These are phyloP conservation scores for Pyricularia sp. DNA, from an alignment of 2,329 filamentous ascomycete species.

Conservation along the genomic window DNA sequence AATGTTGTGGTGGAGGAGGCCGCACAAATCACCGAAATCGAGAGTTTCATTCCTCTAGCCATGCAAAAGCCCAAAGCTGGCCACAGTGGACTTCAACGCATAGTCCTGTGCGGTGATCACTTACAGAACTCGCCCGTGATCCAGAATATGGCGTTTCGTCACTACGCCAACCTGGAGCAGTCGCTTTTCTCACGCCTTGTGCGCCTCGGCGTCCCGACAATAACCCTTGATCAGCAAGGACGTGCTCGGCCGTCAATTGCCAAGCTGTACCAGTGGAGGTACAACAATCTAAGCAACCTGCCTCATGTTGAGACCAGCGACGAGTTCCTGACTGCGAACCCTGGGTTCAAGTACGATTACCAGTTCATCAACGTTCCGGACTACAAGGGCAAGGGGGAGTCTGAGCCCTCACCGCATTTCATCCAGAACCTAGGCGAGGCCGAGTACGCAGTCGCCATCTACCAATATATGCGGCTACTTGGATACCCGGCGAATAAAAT, in stretches of 20 bases:
- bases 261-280: conserved; percentile 88
- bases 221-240: conserved; percentile 87
- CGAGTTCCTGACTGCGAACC: conserved; percentile 76
- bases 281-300: conserved; percentile 69
- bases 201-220: conserved; percentile 82
- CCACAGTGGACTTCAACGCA: conserved; percentile 68
- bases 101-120: conserved; percentile 91
- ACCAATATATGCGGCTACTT: conserved; percentile 93
- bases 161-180: conserved; percentile 94
- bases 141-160: conserved; percentile 85
- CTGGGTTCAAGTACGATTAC: conserved; percentile 88
- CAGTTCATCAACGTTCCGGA: conserved; percentile 95
- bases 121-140: conserved; percentile 95
- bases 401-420: conserved; percentile 86
- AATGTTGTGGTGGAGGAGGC: conserved; percentile 98
- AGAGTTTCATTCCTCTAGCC: conserved; percentile 92
- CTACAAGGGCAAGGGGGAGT: conserved; percentile 84
- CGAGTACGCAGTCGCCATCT: conserved; percentile 92
- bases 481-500: conserved; percentile 82
- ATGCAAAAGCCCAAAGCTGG: conserved; percentile 73
- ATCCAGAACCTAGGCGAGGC: conserved; percentile 95
- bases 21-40: conserved; percentile 93
- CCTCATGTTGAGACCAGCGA: conserved; percentile 57
- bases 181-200: conserved; percentile 88
- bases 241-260: conserved; percentile 82